Conservation (phyloP, 768 basidiomycete genomes). For the Lactarius indigo region DNA sequence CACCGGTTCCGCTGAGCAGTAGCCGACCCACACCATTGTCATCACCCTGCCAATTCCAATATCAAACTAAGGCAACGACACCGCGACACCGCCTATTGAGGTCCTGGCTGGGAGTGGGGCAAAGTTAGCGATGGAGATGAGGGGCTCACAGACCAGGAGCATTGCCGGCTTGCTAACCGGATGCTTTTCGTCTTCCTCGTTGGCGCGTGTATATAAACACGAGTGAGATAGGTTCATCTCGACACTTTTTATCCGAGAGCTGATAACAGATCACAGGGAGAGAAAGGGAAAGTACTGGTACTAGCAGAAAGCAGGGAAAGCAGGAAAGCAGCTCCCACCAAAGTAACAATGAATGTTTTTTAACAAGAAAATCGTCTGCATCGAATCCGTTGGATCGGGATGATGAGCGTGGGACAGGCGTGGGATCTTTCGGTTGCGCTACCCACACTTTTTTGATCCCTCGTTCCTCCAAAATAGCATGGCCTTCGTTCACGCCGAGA, state of each 20-base stretch:
- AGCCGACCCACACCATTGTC: too few relatives aligned
- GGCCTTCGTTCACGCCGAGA: too few relatives aligned
- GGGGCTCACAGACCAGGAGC: too few relatives aligned
- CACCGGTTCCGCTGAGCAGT: too few relatives aligned
- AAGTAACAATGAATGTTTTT: constrained; percentile 37
- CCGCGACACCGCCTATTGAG: too few relatives aligned
- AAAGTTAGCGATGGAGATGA: too few relatives aligned
- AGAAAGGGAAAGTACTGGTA: constrained; percentile 37
- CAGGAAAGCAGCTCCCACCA: constrained; percentile 33
- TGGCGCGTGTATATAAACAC: constrained; percentile 37
- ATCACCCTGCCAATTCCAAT: too few relatives aligned
- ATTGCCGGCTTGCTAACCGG: neutral
- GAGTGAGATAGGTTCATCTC: constrained; percentile 30
- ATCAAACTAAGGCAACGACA: too few relatives aligned
- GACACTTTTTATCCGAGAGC: neutral
- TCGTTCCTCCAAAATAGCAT: constrained; percentile 28
- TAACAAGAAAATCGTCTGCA: constrained; percentile 47
- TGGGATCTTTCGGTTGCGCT: constrained; percentile 33
- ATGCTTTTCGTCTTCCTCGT: neutral
- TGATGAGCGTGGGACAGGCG: constrained; percentile 34
- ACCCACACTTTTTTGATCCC: too few relatives aligned
- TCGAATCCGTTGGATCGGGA: constrained; percentile 41
- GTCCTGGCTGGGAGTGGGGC: too few relatives aligned
- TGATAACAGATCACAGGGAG: constrained; percentile 10
- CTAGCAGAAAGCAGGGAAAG: constrained; percentile 26